A percentile compares a stretch with the other conserved stretches of the same genome.
Conservation (phyloP, 225 moss, liverwort and hornwort species). For the Polytrichum commune region DNA sequence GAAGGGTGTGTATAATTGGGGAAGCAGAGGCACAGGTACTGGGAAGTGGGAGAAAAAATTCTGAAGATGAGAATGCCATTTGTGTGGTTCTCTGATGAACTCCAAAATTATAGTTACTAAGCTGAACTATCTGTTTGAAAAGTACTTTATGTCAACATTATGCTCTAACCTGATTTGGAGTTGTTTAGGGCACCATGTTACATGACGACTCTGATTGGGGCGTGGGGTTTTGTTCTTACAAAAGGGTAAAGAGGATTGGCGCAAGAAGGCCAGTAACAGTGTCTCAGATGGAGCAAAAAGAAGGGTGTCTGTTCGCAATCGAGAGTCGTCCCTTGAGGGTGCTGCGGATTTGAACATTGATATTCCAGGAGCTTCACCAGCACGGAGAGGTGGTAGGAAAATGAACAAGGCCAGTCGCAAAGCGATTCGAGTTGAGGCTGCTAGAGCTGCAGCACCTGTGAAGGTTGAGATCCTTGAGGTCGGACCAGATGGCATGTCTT, state of each 20-base stretch:
- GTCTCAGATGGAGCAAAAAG: slow-evolving; percentile 81
- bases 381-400: slow-evolving; percentile 72
- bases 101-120: neutral
- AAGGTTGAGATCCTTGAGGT: slow-evolving; percentile 92
- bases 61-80: no score
- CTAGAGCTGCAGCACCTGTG: slow-evolving; percentile 91
- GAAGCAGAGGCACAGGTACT: no score
- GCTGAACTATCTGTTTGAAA: no score
- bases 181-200: no score
- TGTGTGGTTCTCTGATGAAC: neutral
- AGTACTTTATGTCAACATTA: no score
- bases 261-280: slow-evolving; percentile 63
- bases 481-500: slow-evolving; percentile 80
- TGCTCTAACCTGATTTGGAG: no score
- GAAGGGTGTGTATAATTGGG: no score
- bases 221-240: neutral
- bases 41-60: no score
- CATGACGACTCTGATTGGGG: neutral
- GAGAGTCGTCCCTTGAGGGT: slow-evolving; percentile 27
- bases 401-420: slow-evolving; percentile 94
- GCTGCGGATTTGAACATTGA: slow-evolving; percentile 47
- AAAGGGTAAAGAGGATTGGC: slow-evolving; percentile 98
- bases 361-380: slow-evolving; percentile 50
- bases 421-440: slow-evolving; percentile 78
- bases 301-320: slow-evolving; percentile 63